phyloP scores from a whole-genome alignment of 257 asterid genomes.

The Przewalskia tangutica region DNA sequence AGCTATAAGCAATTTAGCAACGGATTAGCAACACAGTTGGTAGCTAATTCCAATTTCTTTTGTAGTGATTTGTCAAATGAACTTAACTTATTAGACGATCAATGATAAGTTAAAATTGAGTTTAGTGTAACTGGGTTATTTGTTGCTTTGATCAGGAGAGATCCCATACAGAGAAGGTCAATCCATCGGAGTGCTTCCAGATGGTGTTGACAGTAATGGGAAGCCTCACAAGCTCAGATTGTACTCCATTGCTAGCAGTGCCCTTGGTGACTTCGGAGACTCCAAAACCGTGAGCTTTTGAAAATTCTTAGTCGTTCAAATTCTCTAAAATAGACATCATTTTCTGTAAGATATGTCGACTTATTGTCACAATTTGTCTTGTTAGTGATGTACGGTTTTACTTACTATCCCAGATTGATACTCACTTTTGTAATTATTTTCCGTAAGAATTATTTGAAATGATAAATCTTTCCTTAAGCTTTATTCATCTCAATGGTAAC shows the following conservation, averaged over 20 bases:
- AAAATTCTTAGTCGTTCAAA: neutral
- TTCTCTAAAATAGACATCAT: neutral
- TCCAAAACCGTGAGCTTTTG: constrained; percentile 68
- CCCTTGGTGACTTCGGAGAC: constrained; percentile 93
- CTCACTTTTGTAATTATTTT: too few species aligned
- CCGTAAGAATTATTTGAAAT: too few species aligned
- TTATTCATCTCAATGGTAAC: too few species aligned
- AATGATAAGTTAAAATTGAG: neutral
- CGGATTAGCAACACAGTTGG: too few species aligned
- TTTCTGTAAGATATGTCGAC: neutral
- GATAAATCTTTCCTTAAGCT: too few species aligned
- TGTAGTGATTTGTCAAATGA: neutral
- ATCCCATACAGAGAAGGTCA: constrained; percentile 85
- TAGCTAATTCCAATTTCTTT: too few species aligned
- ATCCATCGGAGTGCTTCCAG: constrained; percentile 71
- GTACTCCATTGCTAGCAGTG: constrained; percentile 97
- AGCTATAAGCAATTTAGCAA: too few species aligned
- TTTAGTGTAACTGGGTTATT: too few species aligned
- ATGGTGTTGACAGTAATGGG: constrained; percentile 73
- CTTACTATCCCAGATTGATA: too few species aligned
- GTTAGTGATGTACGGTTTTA: too few species aligned
- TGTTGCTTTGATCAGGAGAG: constrained; percentile 54
- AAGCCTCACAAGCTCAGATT: constrained; percentile 86
- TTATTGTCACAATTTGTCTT: too few species aligned
- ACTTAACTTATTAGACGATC: neutral